phyloP scores from a whole-genome alignment of 139 green algal species.

The Picochlorum sp. region DNA sequence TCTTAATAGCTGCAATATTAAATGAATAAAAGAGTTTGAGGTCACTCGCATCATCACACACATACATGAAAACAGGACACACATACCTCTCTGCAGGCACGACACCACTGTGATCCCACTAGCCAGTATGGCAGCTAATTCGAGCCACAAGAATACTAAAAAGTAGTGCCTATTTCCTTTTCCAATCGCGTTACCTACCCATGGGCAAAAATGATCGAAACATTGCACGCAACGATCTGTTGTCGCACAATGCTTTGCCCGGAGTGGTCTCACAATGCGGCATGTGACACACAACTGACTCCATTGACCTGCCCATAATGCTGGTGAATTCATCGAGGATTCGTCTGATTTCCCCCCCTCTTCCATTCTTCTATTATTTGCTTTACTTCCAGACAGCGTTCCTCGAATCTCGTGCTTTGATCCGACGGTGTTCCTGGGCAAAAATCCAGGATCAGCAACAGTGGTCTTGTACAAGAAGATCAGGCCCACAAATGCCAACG shows the following conservation, averaged over 20 bases:
- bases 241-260: slow-evolving; percentile 85
- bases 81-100: slow-evolving; percentile 16
- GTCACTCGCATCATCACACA: not conserved
- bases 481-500: slow-evolving; percentile 40
- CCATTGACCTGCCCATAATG: slow-evolving; percentile 80
- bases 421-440: slow-evolving; percentile 27
- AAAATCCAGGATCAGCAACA: slow-evolving; percentile 65
- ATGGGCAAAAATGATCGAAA: slow-evolving; percentile 99
- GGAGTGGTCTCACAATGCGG: slow-evolving; percentile 81
- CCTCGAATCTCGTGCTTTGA: too few relatives aligned
- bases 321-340: slow-evolving; percentile 63
- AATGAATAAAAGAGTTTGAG: slow-evolving; percentile 3
- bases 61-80: not conserved
- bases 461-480: slow-evolving; percentile 69
- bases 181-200: slow-evolving; percentile 83
- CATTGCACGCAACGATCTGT: slow-evolving; percentile 78
- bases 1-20: slow-evolving; percentile 1
- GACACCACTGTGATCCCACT: slow-evolving; percentile 36
- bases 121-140: slow-evolving; percentile 62
- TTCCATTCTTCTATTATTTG: not conserved
- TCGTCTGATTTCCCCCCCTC: not conserved
- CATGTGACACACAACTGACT: slow-evolving; percentile 83
- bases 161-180: slow-evolving; percentile 80
- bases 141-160: slow-evolving; percentile 77
- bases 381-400: too few relatives aligned